Percentiles rank a stretch among this genome's conserved stretches.
Conservation (phyloP, 2,329 filamentous ascomycete species). For the Ceratocystiopsis sp. region DNA sequence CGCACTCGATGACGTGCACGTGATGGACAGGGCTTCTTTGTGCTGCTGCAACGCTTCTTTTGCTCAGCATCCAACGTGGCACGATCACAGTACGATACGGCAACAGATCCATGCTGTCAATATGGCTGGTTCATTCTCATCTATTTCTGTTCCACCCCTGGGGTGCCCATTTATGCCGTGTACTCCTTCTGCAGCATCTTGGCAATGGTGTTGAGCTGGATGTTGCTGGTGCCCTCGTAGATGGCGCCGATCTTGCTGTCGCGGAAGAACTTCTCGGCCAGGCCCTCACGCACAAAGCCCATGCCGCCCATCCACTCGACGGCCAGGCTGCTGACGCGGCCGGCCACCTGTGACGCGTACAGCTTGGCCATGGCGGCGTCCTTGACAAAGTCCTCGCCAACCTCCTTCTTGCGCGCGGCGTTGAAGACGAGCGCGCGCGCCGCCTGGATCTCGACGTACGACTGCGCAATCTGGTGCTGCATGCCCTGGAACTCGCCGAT, state of each 20-base stretch:
- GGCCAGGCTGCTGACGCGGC: conserved; percentile 66
- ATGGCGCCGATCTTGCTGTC: conserved; percentile 98
- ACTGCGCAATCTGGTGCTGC: conserved; percentile 96
- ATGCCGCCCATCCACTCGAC: conserved; percentile 99
- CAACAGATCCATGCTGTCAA: no score
- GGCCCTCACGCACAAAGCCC: conserved; percentile 91
- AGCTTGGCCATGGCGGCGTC: conserved; percentile 98
- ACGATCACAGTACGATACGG: no score
- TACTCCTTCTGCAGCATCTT: conserved; percentile 47
- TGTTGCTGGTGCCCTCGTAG: conserved; percentile 80
- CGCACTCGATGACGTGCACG: no score
- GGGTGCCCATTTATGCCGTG: conserved; percentile 16
- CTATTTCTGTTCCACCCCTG: neutral
- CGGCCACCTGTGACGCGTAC: conserved; percentile 82
- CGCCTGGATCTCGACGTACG: conserved; percentile 83
- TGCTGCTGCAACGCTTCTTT: no score
- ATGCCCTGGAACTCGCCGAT: conserved; percentile 97
- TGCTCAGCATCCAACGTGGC: no score
- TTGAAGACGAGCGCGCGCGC: conserved; percentile 91
- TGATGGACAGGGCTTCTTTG: no score
- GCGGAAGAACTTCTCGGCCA: conserved; percentile 94
- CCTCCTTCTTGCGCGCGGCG: conserved; percentile 93
- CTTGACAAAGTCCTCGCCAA: conserved; percentile 82
- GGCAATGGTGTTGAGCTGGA: conserved; percentile 50
- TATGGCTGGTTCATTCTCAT: neutral